Evolutionary conservation across 306 rosid genomes (phyloP), one percentile per base, ranked within the genome.

Genomic region (Canavalia ensiformis): DNA sequence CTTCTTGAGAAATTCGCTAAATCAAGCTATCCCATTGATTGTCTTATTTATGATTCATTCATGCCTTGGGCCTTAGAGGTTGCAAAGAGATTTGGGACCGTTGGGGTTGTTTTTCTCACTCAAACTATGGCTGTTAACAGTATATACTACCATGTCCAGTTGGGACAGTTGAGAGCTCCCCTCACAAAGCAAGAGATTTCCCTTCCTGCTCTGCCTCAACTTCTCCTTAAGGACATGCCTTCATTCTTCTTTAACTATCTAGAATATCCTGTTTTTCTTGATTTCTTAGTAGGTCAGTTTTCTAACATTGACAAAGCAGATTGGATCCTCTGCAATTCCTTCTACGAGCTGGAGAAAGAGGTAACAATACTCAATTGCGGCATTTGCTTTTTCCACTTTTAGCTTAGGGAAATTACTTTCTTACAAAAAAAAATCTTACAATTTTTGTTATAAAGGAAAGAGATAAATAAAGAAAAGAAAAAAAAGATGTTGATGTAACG

Each of bases 301-400:
- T 72, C 76, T 3, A 71, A 71, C 33, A 33, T 71, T 34, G 46
- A 50, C 4, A 34, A 71, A 50, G 76, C 76, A 52, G 65, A 72
- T 72, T 72, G 77, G 77, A 55, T 54, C 37, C 51, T 72, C 35
- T 72, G 65, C 31, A 72, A 37, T 72, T n/a, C 77, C 35, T 52
- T 72, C 77, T 72, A 72, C 9, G 50, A 72, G 35, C 8, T 72
- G 51, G 64, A 35, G 9, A 50, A 71, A 54, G 77, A 56, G 78
- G 78, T 56, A 72, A n/a, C 47, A 3, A 57, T 3, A 29, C 41
- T 2, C 4, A 37, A 30, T 11, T 29, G 7, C 39, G 9, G 30
- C 7, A 30, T 58, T 29, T 55, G 60, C 41, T 2, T 37, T 37
- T 37, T 37, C 41, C 4, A 37, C 41, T 37, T 37, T 37, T 37